Evolutionary conservation across 495 filamentous ascomycete species (phyloP).

Genomic region (Jackrogersella minutella): DNA sequence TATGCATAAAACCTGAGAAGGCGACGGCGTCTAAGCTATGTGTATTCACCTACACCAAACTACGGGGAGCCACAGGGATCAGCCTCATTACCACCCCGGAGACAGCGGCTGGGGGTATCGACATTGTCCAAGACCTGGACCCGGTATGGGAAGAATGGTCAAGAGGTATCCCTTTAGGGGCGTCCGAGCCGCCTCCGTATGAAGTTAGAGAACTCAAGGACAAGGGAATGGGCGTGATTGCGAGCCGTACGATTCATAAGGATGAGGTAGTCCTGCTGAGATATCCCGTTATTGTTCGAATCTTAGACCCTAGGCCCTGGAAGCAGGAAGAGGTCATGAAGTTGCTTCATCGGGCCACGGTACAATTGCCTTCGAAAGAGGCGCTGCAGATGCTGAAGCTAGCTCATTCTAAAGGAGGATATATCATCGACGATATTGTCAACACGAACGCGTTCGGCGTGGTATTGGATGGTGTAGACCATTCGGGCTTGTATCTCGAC

Average conservation of each 20-base stretch:
- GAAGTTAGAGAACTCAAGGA: slow-evolving; percentile 41
- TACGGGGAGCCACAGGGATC: slow-evolving; percentile 33
- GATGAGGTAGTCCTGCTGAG: slow-evolving; percentile 45
- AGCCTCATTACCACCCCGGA: slow-evolving; percentile 44
- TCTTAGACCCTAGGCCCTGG: slow-evolving; percentile 34
- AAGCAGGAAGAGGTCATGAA: slow-evolving; percentile 31
- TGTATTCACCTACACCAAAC: slow-evolving; percentile 33
- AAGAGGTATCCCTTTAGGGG: slow-evolving; percentile 22
- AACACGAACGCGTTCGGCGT: slow-evolving; percentile 49
- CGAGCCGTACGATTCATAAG: slow-evolving; percentile 39
- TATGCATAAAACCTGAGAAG: slow-evolving; percentile 36
- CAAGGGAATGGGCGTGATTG: slow-evolving; percentile 47
- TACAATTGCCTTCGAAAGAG: slow-evolving; percentile 32
- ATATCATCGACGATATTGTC: slow-evolving; percentile 45
- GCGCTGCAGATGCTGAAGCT: slow-evolving; percentile 25
- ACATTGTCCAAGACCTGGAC: slow-evolving; percentile 23
- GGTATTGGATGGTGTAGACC: slow-evolving; percentile 30
- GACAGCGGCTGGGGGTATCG: slow-evolving; percentile 34
- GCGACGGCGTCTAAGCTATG: slow-evolving; percentile 39
- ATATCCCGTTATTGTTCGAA: slow-evolving; percentile 40
- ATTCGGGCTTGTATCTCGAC: slow-evolving; percentile 48
- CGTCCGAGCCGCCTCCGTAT: slow-evolving; percentile 29
- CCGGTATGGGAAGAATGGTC: slow-evolving; percentile 25
- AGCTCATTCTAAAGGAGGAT: slow-evolving; percentile 37
- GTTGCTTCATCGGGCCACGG: slow-evolving; percentile 40